A percentile compares a stretch with the other conserved stretches of the same genome.
Evolutionary conservation across 495 filamentous ascomycete species (phyloP).

Genomic region (Ascodesmis nigricans): DNA sequence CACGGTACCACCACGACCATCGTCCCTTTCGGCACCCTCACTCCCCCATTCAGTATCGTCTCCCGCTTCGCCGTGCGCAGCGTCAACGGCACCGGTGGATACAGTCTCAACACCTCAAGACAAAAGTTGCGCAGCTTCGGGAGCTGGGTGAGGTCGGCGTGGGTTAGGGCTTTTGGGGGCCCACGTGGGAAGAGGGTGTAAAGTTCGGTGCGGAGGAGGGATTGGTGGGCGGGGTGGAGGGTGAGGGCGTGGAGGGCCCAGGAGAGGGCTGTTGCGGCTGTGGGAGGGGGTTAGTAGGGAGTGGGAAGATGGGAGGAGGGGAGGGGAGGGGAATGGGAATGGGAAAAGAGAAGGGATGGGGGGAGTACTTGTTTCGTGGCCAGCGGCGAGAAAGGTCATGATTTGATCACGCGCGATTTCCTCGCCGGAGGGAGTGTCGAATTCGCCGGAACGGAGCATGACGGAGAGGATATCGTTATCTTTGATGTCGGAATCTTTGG

Average conservation of each 20-base stretch:
- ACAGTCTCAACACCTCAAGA: constrained; percentile 29
- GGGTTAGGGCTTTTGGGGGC: constrained; percentile 20
- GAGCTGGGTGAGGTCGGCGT: constrained; percentile 31
- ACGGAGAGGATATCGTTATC: constrained; percentile 67
- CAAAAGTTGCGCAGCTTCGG: constrained; percentile 34
- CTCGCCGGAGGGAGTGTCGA: constrained; percentile 31
- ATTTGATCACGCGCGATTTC: constrained; percentile 71
- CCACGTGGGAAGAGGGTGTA: constrained; percentile 32
- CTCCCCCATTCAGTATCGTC: constrained; percentile 39
- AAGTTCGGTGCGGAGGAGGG: constrained; percentile 30
- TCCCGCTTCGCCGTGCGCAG: constrained; percentile 39
- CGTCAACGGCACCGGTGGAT: constrained; percentile 31
- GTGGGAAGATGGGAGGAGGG: constrained; percentile 28
- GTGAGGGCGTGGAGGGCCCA: constrained; percentile 34
- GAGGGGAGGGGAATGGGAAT: constrained; percentile 27
- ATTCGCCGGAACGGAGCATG: constrained; percentile 52
- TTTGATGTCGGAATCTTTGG: constrained; percentile 20
- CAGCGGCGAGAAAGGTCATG: constrained; percentile 87
- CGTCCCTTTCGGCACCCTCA: constrained; percentile 36
- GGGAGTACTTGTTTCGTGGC: constrained; percentile 46
- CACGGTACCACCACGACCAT: constrained; percentile 42
- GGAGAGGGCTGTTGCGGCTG: constrained; percentile 33
- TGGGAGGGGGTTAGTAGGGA: no score
- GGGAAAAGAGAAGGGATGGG: constrained; percentile 36
- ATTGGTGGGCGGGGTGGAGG: constrained; percentile 27